Conservation (phyloP, 2,329 filamentous ascomycete genomes). For the Sporothrix humicola region DNA sequence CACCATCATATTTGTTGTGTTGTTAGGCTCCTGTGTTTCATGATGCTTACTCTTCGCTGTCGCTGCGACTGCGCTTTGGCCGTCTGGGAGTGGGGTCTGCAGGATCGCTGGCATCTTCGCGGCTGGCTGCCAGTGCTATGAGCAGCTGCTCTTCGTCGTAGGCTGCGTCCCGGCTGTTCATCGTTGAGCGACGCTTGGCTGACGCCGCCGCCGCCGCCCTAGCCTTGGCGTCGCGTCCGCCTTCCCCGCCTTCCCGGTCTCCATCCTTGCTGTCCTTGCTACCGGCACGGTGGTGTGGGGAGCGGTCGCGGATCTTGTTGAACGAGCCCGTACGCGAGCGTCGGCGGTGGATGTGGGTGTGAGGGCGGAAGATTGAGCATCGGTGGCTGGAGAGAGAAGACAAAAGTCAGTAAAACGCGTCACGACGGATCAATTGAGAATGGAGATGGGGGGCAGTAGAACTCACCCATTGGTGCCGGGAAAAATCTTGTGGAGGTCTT, state of each 20-base stretch:
- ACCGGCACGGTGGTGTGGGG: constrained; percentile 58
- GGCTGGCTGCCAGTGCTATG: constrained; percentile 93
- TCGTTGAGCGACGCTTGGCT: constrained; percentile 88
- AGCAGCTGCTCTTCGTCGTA: constrained; percentile 96
- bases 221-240: constrained; percentile 42
- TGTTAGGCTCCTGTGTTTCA: constrained; percentile 11
- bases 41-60: constrained; percentile 87
- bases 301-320: constrained; percentile 65
- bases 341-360: constrained; percentile 52
- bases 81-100: constrained; percentile 63
- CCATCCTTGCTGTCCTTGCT: constrained; percentile 60
- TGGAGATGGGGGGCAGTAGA: too few species aligned
- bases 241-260: constrained; percentile 29
- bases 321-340: constrained; percentile 68
- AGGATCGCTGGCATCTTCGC: constrained; percentile 69
- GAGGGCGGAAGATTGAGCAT: constrained; percentile 69
- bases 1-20: neutral
- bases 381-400: constrained; percentile 58
- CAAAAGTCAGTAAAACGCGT: constrained; percentile 48
- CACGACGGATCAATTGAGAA: neutral
- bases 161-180: constrained; percentile 94
- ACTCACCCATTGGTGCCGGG: constrained; percentile 83
- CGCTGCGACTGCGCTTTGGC: constrained; percentile 83
- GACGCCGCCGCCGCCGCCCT: constrained; percentile 59
- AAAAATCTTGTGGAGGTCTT: constrained; percentile 86